A percentile compares a stretch with the other conserved stretches of the same genome.
These are phyloP conservation scores for Ceratobasidium sp. DNA, from an alignment of 1,284 basidiomycete genomes.

Conservation along the genomic window DNA sequence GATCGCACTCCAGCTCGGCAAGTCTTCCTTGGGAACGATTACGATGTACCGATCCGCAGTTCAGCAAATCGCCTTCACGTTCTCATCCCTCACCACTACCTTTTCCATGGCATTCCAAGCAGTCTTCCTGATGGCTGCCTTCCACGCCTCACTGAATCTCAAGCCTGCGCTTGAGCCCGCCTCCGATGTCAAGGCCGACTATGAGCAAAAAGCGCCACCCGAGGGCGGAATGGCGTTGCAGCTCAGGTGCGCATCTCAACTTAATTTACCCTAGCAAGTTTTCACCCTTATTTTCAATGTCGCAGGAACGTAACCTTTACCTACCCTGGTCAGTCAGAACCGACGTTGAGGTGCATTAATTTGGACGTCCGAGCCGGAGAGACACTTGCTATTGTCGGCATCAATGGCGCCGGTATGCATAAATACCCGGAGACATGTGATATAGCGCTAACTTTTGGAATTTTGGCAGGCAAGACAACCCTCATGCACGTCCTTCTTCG, in stretches of 20 bases:
- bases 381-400: conserved; percentile 83
- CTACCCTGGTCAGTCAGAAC: conserved; percentile 77
- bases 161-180: conserved; percentile 74
- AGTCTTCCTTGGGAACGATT: conserved; percentile 79
- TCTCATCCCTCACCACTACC: conserved; percentile 71
- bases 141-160: conserved; percentile 77
- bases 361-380: conserved; percentile 79
- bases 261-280: conserved; percentile 47
- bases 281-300: conserved; percentile 43
- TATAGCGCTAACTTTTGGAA: conserved; percentile 46
- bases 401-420: conserved; percentile 56
- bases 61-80: conserved; percentile 75
- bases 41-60: conserved; percentile 81
- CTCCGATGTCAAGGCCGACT: conserved; percentile 64
- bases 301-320: conserved; percentile 77
- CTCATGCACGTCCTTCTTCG: conserved; percentile 82
- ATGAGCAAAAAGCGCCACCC: conserved; percentile 52
- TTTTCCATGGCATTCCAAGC: conserved; percentile 79
- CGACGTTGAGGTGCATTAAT: conserved; percentile 75
- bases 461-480: conserved; percentile 78
- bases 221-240: conserved; percentile 67
- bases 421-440: conserved; percentile 41
- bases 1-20: conserved; percentile 77
- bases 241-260: conserved; percentile 64
- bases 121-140: conserved; percentile 85